Percentiles rank a stretch among this genome's conserved stretches.
Conservation (phyloP, 805 yeast genomes). For the Ogataea haglerorum region DNA sequence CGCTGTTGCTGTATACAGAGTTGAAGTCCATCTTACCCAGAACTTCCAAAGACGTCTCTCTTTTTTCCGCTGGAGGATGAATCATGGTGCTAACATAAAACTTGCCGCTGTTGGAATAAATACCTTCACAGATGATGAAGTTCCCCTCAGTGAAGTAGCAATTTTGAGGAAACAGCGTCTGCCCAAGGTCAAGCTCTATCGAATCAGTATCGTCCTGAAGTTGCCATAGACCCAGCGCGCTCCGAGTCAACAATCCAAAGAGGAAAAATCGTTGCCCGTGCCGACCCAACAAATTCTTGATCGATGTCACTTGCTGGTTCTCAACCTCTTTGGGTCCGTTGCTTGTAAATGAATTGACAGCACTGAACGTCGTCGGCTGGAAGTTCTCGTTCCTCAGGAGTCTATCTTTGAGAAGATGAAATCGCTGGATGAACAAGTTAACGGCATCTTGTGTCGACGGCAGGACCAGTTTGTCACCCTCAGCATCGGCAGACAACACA, state of each 20-base stretch:
- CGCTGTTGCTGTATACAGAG: conserved; percentile 23
- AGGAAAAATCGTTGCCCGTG: conserved; percentile 72
- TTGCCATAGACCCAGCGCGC: conserved; percentile 64
- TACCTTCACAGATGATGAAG: conserved; percentile 80
- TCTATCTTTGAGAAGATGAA: conserved; percentile 63
- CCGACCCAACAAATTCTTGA: conserved; percentile 84
- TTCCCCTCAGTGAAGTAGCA: conserved; percentile 73
- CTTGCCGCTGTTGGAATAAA: conserved; percentile 64
- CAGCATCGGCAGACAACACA: conserved; percentile 20
- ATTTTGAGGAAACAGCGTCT: conserved; percentile 59
- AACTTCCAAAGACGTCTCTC: conserved; percentile 62
- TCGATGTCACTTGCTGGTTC: conserved; percentile 51
- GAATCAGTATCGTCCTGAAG: conserved; percentile 80
- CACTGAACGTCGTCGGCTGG: conserved; percentile 46
- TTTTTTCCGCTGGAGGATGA: conserved; percentile 84
- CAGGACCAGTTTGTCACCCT: conserved; percentile 12
- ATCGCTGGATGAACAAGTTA: conserved; percentile 50
- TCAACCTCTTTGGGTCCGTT: conserved; percentile 13
- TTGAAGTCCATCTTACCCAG: conserved; percentile 75
- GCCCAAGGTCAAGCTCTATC: conserved; percentile 63
- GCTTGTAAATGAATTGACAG: conserved; percentile 42
- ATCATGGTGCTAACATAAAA: conserved; percentile 75
- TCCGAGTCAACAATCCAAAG: conserved; percentile 69
- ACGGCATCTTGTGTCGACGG: conserved; percentile 32
- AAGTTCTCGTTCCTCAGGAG: conserved; percentile 73